Percentiles rank a stretch among this genome's conserved stretches.
phyloP scores from a whole-genome alignment of 305 asterid species.

The Nicotiana rustica region DNA sequence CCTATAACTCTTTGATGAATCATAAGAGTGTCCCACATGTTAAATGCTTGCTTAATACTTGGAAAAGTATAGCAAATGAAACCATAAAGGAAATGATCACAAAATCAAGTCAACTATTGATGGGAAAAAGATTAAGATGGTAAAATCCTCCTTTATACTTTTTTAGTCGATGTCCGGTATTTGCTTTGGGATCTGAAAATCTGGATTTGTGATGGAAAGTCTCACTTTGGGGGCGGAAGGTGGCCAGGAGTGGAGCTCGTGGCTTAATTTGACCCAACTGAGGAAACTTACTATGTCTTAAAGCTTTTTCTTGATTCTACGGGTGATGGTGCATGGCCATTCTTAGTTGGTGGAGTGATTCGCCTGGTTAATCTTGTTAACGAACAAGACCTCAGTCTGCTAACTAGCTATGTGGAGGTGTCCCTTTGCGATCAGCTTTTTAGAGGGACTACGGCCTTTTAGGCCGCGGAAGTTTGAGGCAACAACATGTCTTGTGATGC shows the following conservation, averaged over 20 bases:
- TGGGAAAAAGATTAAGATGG: background rate
- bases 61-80: slow-evolving; percentile 21
- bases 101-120: slow-evolving; percentile 32
- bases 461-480: background rate
- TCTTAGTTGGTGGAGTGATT: slow-evolving; percentile 50
- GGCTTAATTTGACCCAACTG: slow-evolving; percentile 12
- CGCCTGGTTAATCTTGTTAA: slow-evolving; percentile 44
- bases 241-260: background rate
- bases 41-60: slow-evolving; percentile 24
- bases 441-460: slow-evolving; percentile 34
- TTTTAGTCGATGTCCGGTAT: background rate
- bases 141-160: slow-evolving; percentile 23
- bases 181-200: too few species aligned
- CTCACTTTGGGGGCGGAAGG: too few species aligned
- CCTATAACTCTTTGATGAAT: background rate
- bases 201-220: too few species aligned
- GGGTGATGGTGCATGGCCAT: slow-evolving; percentile 60
- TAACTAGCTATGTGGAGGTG: slow-evolving; percentile 34
- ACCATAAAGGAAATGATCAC: background rate
- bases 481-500: too few species aligned
- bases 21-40: slow-evolving; percentile 32
- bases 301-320: slow-evolving; percentile 45
- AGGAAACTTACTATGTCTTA: background rate
- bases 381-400: slow-evolving; percentile 45
- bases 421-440: slow-evolving; percentile 32